Percentiles rank a stretch among this genome's conserved stretches.
phyloP scores from a whole-genome alignment of 2,329 filamentous ascomycete genomes.

The Arthrinium puccinioides region DNA sequence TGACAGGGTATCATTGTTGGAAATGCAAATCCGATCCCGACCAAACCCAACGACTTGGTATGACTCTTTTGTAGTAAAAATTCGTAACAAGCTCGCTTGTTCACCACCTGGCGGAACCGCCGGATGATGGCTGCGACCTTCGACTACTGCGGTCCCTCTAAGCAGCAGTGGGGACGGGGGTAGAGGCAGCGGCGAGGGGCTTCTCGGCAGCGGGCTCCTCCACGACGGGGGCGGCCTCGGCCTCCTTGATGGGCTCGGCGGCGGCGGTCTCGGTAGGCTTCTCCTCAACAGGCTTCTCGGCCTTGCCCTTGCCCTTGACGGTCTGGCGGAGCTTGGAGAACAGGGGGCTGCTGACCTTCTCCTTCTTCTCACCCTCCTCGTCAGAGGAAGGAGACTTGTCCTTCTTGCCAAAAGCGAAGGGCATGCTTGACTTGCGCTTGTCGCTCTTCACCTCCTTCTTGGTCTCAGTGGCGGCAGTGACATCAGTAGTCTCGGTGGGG shows the following conservation, averaged over 20 bases:
- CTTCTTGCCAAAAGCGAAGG: conserved; percentile 76
- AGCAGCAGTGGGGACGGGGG: conserved; percentile 25
- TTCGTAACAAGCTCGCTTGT: conserved; percentile 10
- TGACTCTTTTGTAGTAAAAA: conserved; percentile 21
- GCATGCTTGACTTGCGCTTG: conserved; percentile 76
- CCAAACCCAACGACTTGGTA: conserved; percentile 23
- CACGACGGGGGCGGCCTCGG: conserved; percentile 12
- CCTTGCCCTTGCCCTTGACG: conserved; percentile 23
- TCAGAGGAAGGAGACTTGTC: conserved; percentile 51
- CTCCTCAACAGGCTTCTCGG: conserved; percentile 13
- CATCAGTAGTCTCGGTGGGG: conserved; percentile 40
- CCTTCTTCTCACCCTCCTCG: conserved; percentile 53
- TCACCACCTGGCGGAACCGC: not conserved
- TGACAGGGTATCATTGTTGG: conserved; percentile 24
- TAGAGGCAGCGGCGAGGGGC: conserved; percentile 16
- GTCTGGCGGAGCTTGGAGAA: conserved; percentile 50
- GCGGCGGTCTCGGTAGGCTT: conserved; percentile 10
- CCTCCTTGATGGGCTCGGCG: conserved; percentile 10
- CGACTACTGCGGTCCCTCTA: conserved; percentile 15
- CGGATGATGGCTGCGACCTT: not conserved
- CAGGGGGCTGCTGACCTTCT: conserved; percentile 39
- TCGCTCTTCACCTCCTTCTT: conserved; percentile 60
- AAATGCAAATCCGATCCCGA: conserved; percentile 30
- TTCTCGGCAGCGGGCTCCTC: conserved; percentile 13
- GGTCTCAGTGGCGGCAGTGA: conserved; percentile 36